These are phyloP conservation scores for Populus pruinosa DNA, from an alignment of 345 rosid genomes.

Conservation along the genomic window DNA sequence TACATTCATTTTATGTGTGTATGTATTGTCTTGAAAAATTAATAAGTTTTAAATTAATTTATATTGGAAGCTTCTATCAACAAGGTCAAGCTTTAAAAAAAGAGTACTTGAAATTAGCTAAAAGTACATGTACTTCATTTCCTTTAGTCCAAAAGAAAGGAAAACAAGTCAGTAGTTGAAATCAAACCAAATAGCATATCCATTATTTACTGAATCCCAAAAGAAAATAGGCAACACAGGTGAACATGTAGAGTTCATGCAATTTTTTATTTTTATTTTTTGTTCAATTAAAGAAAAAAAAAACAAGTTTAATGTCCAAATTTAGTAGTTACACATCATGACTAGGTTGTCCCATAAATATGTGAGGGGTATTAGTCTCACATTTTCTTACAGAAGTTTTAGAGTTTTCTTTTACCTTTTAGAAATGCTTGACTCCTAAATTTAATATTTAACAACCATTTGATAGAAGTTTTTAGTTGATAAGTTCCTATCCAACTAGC, in stretches of 20 bases:
- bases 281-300: not conserved
- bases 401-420: constrained; percentile 19
- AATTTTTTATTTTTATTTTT: not conserved
- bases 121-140: not conserved
- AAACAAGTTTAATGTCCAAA: not conserved
- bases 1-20: no score
- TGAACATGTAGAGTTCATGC: no score
- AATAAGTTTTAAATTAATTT: no score
- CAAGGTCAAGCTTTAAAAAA: not conserved
- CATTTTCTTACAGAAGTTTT: constrained; percentile 10
- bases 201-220: not conserved
- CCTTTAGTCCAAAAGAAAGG: not conserved
- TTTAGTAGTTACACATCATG: not conserved
- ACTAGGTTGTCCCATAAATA: not conserved
- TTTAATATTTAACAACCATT: constrained; percentile 3
- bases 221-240: not conserved
- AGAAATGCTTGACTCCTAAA: constrained; percentile 19
- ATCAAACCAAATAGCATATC: not conserved
- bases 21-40: no score
- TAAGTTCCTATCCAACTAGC: not conserved
- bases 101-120: not conserved
- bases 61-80: not conserved
- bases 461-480: constrained; percentile 1
- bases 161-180: not conserved
- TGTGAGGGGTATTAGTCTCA: not conserved